Percentiles rank a stretch among this genome's conserved stretches.
Evolutionary conservation across 202 grass and related monocot genomes (phyloP).

Genomic region (Cymbopogon flexuosus): DNA sequence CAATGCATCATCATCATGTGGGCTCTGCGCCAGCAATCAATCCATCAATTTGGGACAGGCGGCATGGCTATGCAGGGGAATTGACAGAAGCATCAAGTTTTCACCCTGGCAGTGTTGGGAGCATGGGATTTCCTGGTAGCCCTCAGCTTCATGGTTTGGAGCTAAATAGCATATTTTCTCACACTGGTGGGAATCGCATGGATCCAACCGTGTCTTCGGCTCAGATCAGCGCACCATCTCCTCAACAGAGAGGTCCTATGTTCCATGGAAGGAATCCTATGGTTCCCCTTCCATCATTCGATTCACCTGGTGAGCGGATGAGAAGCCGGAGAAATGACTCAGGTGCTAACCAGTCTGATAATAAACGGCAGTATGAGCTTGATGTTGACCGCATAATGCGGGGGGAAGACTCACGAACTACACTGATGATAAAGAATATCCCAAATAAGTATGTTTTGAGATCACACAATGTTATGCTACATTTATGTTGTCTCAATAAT

Average conservation of each 20-base stretch:
- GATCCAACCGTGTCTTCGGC: conserved; percentile 52
- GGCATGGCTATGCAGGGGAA: conserved; percentile 44
- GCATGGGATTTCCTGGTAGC: conserved; percentile 70
- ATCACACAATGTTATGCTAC: conserved; percentile 1
- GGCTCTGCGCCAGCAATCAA: conserved; percentile 66
- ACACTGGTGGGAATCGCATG: conserved; percentile 54
- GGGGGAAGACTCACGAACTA: conserved; percentile 71
- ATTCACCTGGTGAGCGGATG: conserved; percentile 62
- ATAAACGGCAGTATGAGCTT: conserved; percentile 89
- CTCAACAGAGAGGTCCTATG: conserved; percentile 78
- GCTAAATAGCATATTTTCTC: conserved; percentile 59
- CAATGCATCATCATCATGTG: conserved; percentile 65
- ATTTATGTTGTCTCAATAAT: neutral
- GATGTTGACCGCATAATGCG: conserved; percentile 79
- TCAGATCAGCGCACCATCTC: conserved; percentile 57
- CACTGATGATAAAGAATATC: conserved; percentile 97
- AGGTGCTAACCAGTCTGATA: conserved; percentile 66
- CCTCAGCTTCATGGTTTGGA: conserved; percentile 63
- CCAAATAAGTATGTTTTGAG: conserved; percentile 73
- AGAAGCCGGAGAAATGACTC: conserved; percentile 66
- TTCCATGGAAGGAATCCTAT: conserved; percentile 78
- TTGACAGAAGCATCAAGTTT: conserved; percentile 50
- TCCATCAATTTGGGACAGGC: conserved; percentile 63
- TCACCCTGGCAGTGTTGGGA: conserved; percentile 70
- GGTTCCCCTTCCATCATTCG: conserved; percentile 51